These are phyloP conservation scores for Coniochaeta pulveracea DNA, from an alignment of 2,329 filamentous ascomycete species.

Conservation along the genomic window DNA sequence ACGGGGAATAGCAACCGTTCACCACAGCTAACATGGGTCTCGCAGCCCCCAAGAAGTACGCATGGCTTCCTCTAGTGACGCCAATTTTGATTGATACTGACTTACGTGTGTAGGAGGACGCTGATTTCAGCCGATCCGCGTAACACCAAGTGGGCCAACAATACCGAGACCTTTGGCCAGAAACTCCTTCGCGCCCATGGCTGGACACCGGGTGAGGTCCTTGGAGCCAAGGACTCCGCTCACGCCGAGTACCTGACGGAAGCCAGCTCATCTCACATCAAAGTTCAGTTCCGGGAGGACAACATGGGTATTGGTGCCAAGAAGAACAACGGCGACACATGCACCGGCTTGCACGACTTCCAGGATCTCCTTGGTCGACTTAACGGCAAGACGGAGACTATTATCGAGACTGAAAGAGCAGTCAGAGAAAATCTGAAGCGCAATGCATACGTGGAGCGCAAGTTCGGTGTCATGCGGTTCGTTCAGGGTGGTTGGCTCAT, in stretches of 20 bases:
- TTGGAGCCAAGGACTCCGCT: constrained; percentile 66
- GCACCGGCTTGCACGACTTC: constrained; percentile 79
- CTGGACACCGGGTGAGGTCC: constrained; percentile 75
- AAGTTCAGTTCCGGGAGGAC: constrained; percentile 79
- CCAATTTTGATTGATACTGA: constrained; percentile 3
- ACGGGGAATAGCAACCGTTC: not conserved
- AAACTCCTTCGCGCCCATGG: constrained; percentile 80
- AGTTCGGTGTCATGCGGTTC: constrained; percentile 75
- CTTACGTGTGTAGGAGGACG: constrained; percentile 22
- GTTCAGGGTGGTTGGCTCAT: constrained; percentile 69
- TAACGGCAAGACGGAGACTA: constrained; percentile 75
- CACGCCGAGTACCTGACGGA: constrained; percentile 69
- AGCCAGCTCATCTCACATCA: constrained; percentile 76
- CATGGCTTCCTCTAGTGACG: not conserved
- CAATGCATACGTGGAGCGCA: constrained; percentile 60
- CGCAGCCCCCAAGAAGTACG: constrained; percentile 55
- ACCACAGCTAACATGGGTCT: constrained; percentile 47
- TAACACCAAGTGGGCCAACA: constrained; percentile 85
- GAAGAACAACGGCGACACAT: constrained; percentile 60
- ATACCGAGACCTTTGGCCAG: constrained; percentile 76
- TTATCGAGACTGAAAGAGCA: constrained; percentile 58
- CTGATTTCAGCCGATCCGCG: constrained; percentile 89
- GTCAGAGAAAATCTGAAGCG: constrained; percentile 59
- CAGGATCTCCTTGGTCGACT: constrained; percentile 77
- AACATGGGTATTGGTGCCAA: constrained; percentile 82